Evolutionary conservation across 1,284 basidiomycete species (phyloP), one percentile per base, ranked within the genome.

Genomic region (Agroathelia rolfsii): DNA sequence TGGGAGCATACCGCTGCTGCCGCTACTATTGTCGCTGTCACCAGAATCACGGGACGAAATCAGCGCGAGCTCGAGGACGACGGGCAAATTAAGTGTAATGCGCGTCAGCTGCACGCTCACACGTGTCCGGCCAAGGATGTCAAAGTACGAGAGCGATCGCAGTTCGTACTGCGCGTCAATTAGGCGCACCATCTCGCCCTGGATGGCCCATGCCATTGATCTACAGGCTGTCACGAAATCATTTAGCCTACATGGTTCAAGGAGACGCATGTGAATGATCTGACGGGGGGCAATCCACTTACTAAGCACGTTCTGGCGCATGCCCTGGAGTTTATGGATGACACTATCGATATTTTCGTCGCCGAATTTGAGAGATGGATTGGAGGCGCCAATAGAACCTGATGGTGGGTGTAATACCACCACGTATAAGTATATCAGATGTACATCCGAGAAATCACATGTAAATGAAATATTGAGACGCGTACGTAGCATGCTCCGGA

Each of bases 131-230:
- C 80, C 77, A 28, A 76, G 63, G 39, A 90, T 59, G 51, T 88
- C 80, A 43, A 88, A 72, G 49, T 86, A 88, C 6, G 80, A 73
- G 22, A 89, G 67, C 36, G 74, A 68, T 20, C 77, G 72, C 40
- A 90, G 76, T 4, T 73, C 71, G 42, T 78, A 72, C 46, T 88
- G 84, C 9, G 87, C 69, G 49, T 88, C 85, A 42, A 87, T 70
- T 6, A 87, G 67, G 17, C 77, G 72, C 9, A 70, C 63, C 38
- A 88, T 67, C 46, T 88, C 77, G 23, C 73, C 59, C 50, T 82
- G 77, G 6, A 90, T 65, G 3, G 83, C 70, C 36, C 76, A 66
- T 21, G 87, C 64, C 46, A 85, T 86, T 18, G 79, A 76, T 26
- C 81, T 75, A 42, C 83, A 87, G n/a, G 78, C 83, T 84, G 46